Conservation (phyloP, 805 yeast species). For the Saccharomycopsis sp. region DNA sequence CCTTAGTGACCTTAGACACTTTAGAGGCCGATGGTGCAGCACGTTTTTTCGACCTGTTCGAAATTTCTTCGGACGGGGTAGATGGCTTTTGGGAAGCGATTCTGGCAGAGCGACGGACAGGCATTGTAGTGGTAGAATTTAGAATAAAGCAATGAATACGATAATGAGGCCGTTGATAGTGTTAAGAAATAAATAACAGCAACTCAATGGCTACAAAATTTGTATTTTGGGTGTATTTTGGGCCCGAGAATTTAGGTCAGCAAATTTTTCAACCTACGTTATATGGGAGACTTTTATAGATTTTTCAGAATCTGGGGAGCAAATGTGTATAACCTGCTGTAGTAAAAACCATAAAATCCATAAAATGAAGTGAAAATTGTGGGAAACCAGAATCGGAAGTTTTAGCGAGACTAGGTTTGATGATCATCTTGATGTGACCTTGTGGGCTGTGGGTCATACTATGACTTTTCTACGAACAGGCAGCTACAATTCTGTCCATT, state of each 20-base stretch:
- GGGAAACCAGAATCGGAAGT: not conserved
- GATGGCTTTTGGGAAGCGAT: conserved; percentile 6
- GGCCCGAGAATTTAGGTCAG: not conserved
- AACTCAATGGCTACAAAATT: too few species aligned
- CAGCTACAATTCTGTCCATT: too few species aligned
- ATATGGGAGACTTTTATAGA: not conserved
- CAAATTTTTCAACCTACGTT: not conserved
- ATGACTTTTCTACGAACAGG: too few species aligned
- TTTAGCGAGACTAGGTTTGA: not conserved
- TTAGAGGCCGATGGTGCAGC: not conserved
- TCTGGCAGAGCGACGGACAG: conserved; percentile 18
- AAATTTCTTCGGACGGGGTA: not conserved
- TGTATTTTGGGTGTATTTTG: not conserved
- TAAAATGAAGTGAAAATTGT: not conserved
- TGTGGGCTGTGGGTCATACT: too few species aligned
- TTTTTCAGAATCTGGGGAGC: not conserved
- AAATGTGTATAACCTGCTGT: not conserved
- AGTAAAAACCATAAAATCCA: not conserved
- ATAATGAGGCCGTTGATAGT: too few species aligned
- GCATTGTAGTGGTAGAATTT: not conserved
- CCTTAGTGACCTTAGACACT: not conserved
- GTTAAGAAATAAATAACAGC: too few species aligned
- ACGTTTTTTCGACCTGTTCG: not conserved
- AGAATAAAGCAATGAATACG: too few species aligned
- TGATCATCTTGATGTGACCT: too few species aligned